Evolutionary conservation across 2,329 filamentous ascomycete species (phyloP).

Genomic region (Phaeoacremonium minimum): DNA sequence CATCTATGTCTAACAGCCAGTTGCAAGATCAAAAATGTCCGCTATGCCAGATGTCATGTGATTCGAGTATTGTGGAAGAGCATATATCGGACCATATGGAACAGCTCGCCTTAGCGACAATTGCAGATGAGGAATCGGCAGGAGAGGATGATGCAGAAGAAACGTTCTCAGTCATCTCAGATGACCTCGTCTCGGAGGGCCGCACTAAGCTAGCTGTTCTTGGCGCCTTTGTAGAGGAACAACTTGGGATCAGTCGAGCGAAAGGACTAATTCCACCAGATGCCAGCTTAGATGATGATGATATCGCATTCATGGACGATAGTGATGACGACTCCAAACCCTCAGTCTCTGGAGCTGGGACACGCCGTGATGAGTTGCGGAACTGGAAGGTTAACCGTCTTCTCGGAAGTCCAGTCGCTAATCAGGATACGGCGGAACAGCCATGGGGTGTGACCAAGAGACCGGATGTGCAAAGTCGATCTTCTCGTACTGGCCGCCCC

Average conservation of each 20-base stretch:
- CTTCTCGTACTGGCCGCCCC: too few species aligned
- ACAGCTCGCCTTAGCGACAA: not conserved
- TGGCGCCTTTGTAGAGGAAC: not conserved
- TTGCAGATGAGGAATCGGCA: not conserved
- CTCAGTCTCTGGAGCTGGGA: not conserved
- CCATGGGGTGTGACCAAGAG: too few species aligned
- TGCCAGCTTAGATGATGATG: not conserved
- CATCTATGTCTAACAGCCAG: not conserved
- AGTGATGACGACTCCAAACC: not conserved
- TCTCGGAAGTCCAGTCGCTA: too few species aligned
- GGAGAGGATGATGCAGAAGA: not conserved
- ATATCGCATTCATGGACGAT: not conserved
- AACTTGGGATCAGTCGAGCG: not conserved
- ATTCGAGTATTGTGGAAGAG: not conserved
- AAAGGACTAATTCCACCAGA: not conserved
- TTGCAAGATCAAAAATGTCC: conserved; percentile 2
- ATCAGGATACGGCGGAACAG: too few species aligned
- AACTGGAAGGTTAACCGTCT: too few species aligned
- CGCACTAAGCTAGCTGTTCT: not conserved
- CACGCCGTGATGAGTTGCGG: not conserved
- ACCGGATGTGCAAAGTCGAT: not conserved
- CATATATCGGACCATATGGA: not conserved
- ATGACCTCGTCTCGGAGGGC: not conserved
- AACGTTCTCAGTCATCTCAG: not conserved
- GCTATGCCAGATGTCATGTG: not conserved